phyloP scores from a whole-genome alignment of 1,284 basidiomycete species.

The Coniferiporia weirii region DNA sequence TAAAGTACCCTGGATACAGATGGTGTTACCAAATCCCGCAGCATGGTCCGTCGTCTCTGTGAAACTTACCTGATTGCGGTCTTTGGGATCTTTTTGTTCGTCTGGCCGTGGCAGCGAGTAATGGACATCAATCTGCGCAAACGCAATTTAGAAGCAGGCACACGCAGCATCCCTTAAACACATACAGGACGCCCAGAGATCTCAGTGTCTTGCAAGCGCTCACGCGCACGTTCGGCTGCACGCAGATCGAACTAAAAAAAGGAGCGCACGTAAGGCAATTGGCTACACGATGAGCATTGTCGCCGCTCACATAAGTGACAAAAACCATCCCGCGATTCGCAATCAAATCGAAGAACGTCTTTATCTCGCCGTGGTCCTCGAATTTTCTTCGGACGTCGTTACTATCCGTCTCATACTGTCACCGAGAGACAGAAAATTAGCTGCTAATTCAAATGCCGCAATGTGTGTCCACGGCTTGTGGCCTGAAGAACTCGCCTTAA shows the following conservation, averaged over 20 bases:
- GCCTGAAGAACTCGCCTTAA: constrained; percentile 69
- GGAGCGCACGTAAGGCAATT: neutral
- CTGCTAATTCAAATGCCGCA: constrained; percentile 4
- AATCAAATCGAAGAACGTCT: constrained; percentile 94
- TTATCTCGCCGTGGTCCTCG: constrained; percentile 90
- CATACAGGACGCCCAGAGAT: constrained; percentile 81
- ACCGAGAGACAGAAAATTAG: constrained; percentile 19
- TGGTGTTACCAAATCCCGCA: constrained; percentile 4
- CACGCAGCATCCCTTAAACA: constrained; percentile 16
- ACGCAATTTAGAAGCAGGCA: neutral
- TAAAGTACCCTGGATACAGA: constrained; percentile 64
- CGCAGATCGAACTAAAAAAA: constrained; percentile 79
- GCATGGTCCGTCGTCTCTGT: neutral
- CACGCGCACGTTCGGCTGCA: constrained; percentile 85
- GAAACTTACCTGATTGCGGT: constrained; percentile 77
- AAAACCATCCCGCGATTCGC: constrained; percentile 95
- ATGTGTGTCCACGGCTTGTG: constrained; percentile 5
- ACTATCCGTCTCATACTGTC: constrained; percentile 86
- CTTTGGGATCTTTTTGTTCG: constrained; percentile 68
- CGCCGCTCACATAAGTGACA: constrained; percentile 84
- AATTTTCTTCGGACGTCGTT: constrained; percentile 81
- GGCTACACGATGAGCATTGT: neutral
- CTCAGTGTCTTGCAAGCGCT: constrained; percentile 80
- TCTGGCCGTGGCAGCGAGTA: constrained; percentile 93
- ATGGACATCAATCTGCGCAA: constrained; percentile 87